Evolutionary conservation across 768 basidiomycete species (phyloP), one percentile per base, ranked within the genome.

Genomic region (Gloeostereum incarnatum): DNA sequence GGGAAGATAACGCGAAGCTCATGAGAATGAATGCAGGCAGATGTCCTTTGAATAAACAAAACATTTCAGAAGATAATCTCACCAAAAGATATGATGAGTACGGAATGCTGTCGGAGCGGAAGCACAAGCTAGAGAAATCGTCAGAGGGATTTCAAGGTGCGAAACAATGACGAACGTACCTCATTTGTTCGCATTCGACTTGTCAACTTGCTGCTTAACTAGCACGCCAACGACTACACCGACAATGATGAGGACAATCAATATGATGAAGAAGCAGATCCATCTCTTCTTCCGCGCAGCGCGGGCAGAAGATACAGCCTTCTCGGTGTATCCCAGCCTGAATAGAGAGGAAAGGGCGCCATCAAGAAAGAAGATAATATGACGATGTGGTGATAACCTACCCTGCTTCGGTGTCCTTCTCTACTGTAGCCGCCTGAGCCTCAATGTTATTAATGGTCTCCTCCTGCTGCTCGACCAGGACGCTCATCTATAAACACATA

Each of bases 271-370:
- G 70, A 94, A 94, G 64, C 93, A 97, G 56, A 94, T 93, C 91
- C 92, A 96, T 51, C 92, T 80, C 73, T 94, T 97, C 61, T 82
- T 89, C 43, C 94, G 80, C 16, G 94, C 94, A 22, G 82, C 74
- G 21, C 85, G 73, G 16, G 94, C 94, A 25, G 84, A 89, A 25
- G 62, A 66, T 37, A 97, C 85, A 5, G 93, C 94, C 52, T 85
- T 86, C 33, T 84, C 77, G 1, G 90, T 88, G 56, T 96, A 85
- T 45, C 71, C 66, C 36, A 90, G 60, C 43, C 92, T 96, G 49
- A 5, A 30, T 11, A 23, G 22, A 34, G 8, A 31, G 18, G 43
- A 48, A 42, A 47, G 37, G 11, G 36, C 21, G 27, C 17, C 24
- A 40, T 22, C 27, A 16, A 33, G 8, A 13, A 16, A 6, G 38